A percentile compares a stretch with the other conserved stretches of the same genome.
These are phyloP conservation scores for Podosphaera fusca DNA, from an alignment of 2,329 filamentous ascomycete species.

Conservation along the genomic window DNA sequence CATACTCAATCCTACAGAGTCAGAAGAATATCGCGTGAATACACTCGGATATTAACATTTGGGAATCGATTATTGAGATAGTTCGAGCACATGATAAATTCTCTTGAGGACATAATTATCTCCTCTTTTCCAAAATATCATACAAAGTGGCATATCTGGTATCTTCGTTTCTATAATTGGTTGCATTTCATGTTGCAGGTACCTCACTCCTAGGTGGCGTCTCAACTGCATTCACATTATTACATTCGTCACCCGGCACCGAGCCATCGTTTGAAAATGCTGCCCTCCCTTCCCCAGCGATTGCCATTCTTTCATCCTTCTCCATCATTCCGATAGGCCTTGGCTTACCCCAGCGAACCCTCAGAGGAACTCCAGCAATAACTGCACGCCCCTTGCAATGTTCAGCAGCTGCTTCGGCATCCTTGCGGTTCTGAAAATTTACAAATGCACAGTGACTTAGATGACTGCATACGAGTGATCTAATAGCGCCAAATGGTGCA, in stretches of 20 bases:
- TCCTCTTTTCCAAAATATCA: no score
- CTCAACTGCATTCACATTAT: slow-evolving; percentile 10
- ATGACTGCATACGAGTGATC: slow-evolving; percentile 85
- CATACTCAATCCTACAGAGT: no score
- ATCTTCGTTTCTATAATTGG: neutral
- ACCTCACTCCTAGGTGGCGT: slow-evolving; percentile 12
- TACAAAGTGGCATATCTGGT: no score
- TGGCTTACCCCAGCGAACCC: slow-evolving; percentile 81
- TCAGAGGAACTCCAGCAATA: slow-evolving; percentile 71
- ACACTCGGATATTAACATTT: no score
- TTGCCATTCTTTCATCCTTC: slow-evolving; percentile 57
- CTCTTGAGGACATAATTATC: no score
- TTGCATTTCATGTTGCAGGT: neutral
- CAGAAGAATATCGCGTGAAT: no score
- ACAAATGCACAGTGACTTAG: slow-evolving; percentile 93
- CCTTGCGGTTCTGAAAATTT: slow-evolving; percentile 71
- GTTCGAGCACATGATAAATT: no score
- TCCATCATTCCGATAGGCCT: slow-evolving; percentile 84
- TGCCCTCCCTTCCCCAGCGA: slow-evolving; percentile 54
- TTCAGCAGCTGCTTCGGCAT: slow-evolving; percentile 65
- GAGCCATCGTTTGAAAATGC: slow-evolving; percentile 25
- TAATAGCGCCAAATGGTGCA: slow-evolving; percentile 66
- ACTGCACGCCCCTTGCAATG: slow-evolving; percentile 73
- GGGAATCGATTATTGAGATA: no score
- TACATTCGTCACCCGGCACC: slow-evolving; percentile 16